A percentile compares a stretch with the other conserved stretches of the same genome.
phyloP scores from a whole-genome alignment of 1,139 yeast genomes.

The Suhomyces wounanorum region DNA sequence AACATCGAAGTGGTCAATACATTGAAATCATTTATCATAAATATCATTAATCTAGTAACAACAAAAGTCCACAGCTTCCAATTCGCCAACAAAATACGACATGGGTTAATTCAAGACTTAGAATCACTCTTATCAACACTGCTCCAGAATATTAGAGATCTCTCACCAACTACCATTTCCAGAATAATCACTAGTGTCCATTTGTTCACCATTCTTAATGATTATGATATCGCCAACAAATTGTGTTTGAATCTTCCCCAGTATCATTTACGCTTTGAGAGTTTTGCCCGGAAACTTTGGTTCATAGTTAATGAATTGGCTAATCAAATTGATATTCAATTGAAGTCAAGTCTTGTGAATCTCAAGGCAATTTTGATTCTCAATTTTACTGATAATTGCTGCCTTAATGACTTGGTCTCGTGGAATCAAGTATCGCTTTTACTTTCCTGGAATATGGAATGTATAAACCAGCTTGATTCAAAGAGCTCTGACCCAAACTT shows the following conservation, averaged over 20 bases:
- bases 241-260: constrained; percentile 26
- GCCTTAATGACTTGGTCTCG: constrained; percentile 27
- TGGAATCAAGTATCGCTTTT: constrained; percentile 34
- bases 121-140: neutral
- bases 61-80: constrained; percentile 32
- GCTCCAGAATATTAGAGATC: constrained; percentile 10
- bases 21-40: constrained; percentile 35
- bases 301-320: constrained; percentile 23
- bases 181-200: constrained; percentile 23
- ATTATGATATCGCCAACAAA: constrained; percentile 37
- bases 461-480: constrained; percentile 13
- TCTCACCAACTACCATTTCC: constrained; percentile 2
- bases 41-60: constrained; percentile 33
- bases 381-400: constrained; percentile 32
- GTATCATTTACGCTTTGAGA: constrained; percentile 34
- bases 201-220: constrained; percentile 39
- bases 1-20: constrained; percentile 20
- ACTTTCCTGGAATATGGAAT: constrained; percentile 34
- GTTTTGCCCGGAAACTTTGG: constrained; percentile 38
- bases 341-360: constrained; percentile 6
- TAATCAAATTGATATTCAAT: neutral
- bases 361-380: constrained; percentile 35
- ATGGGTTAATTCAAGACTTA: constrained; percentile 11
- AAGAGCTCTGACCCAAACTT: constrained; percentile 13
- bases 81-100: constrained; percentile 19